These are phyloP conservation scores for Daldinia sp. DNA, from an alignment of 2,329 filamentous ascomycete genomes.

Conservation along the genomic window DNA sequence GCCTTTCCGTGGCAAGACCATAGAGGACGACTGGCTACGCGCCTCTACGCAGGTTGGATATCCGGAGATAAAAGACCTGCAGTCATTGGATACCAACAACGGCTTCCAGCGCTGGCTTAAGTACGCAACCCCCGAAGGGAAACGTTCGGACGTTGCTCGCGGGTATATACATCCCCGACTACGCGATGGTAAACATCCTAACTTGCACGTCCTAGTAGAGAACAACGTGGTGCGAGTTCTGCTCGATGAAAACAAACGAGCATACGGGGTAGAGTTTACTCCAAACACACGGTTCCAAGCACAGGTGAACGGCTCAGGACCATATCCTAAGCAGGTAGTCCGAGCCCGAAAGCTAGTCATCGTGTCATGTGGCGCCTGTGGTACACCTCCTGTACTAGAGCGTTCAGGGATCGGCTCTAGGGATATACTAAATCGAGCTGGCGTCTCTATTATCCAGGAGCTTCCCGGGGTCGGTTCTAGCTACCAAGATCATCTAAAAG, in stretches of 20 bases:
- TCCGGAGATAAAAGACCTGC: conserved; percentile 58
- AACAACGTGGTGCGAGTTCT: conserved; percentile 55
- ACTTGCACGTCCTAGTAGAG: conserved; percentile 46
- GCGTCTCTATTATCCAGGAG: conserved; percentile 58
- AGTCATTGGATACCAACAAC: conserved; percentile 54
- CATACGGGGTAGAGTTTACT: conserved; percentile 63
- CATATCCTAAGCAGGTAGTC: conserved; percentile 47
- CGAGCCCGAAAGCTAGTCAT: conserved; percentile 64
- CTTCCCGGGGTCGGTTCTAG: conserved; percentile 58
- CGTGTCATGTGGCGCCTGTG: conserved; percentile 57
- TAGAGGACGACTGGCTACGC: conserved; percentile 57
- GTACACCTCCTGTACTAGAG: conserved; percentile 65
- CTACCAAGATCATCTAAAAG: conserved; percentile 61
- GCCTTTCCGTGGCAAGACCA: conserved; percentile 49
- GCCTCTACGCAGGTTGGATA: conserved; percentile 57
- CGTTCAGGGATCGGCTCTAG: conserved; percentile 67
- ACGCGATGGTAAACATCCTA: conserved; percentile 43
- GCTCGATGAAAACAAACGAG: conserved; percentile 61
- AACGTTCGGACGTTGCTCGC: conserved; percentile 43
- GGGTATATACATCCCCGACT: conserved; percentile 43
- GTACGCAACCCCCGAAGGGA: conserved; percentile 42
- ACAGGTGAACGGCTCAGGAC: conserved; percentile 43
- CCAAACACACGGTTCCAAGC: conserved; percentile 41
- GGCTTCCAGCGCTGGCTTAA: conserved; percentile 44
- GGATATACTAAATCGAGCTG: conserved; percentile 52